A percentile compares a stretch with the other conserved stretches of the same genome.
Conservation (phyloP, 139 green algal genomes). For the Bryopsis sp. region DNA sequence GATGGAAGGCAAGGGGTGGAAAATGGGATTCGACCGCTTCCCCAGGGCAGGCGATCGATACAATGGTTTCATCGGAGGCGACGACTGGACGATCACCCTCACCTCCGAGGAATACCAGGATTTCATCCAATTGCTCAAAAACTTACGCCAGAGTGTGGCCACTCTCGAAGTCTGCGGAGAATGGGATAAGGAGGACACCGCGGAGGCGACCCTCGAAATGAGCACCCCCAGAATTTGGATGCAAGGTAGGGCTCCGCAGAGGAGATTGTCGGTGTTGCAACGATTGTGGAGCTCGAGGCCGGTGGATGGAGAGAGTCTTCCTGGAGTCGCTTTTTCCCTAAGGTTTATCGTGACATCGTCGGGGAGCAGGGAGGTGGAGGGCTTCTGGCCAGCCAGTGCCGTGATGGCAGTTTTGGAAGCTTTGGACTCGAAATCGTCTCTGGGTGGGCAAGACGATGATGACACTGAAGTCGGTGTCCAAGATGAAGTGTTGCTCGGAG, state of each 20-base stretch:
- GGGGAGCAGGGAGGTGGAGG: constrained; percentile 21
- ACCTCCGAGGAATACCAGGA: constrained; percentile 25
- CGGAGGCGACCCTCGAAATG: constrained; percentile 25
- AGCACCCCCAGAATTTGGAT: constrained; percentile 25
- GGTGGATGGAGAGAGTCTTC: background rate
- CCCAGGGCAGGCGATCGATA: constrained; percentile 12
- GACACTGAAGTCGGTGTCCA: too few relatives aligned
- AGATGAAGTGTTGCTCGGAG: too few relatives aligned
- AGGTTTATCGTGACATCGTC: constrained; percentile 21
- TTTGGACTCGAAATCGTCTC: background rate
- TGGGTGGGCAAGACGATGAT: background rate
- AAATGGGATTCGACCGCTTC: constrained; percentile 21
- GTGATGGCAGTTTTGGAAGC: constrained; percentile 19
- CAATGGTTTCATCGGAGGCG: constrained; percentile 18
- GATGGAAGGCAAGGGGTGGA: constrained; percentile 24
- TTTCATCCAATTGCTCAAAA: constrained; percentile 25
- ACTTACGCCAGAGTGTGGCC: constrained; percentile 22
- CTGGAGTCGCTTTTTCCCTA: constrained; percentile 15
- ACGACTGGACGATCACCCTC: constrained; percentile 22
- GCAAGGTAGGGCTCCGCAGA: constrained; percentile 27
- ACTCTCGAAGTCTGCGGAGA: constrained; percentile 31
- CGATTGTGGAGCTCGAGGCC: constrained; percentile 9
- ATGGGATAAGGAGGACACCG: constrained; percentile 20
- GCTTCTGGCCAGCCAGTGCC: background rate
- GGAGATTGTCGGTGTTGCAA: constrained; percentile 25